Evolutionary conservation across 163 green algal genomes (phyloP).

Genomic region (Scenedesmus sp.): DNA sequence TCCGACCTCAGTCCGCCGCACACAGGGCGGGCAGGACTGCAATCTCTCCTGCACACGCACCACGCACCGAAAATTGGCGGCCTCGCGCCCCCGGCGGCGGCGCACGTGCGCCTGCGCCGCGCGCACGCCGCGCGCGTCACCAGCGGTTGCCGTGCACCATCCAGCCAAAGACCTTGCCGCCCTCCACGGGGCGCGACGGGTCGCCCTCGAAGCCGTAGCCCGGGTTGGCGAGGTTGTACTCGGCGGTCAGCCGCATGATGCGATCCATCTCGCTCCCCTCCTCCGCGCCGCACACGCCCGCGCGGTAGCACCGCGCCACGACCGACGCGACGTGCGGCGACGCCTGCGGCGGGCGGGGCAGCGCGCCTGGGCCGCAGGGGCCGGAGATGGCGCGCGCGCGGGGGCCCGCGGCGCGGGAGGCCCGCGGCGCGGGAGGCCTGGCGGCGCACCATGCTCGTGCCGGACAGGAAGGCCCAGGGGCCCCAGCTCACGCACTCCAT

Average conservation of each 20-base stretch:
- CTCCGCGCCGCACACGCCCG: slow-evolving; percentile 27
- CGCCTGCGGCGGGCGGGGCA: no score
- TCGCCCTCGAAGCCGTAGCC: slow-evolving; percentile 39
- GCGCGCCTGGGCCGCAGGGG: no score
- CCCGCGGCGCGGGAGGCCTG: no score
- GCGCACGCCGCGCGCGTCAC: no score
- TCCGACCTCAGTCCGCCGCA: no score
- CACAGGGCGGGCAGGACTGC: no score
- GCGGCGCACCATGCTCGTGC: slow-evolving; percentile 31
- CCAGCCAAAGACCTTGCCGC: slow-evolving; percentile 34
- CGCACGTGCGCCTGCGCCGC: no score
- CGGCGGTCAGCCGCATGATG: slow-evolving; percentile 7
- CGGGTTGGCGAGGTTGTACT: slow-evolving; percentile 16
- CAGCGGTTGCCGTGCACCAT: slow-evolving; percentile 42
- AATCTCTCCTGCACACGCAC: no score
- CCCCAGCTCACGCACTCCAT: slow-evolving; percentile 43
- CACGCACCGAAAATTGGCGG: no score
- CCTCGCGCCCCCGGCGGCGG: no score
- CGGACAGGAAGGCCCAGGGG: slow-evolving; percentile 33
- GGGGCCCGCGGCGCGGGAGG: no score
- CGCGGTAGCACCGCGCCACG: slow-evolving; percentile 35
- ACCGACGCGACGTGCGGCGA: slow-evolving; percentile 28
- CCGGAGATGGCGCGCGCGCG: no score
- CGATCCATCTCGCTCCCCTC: slow-evolving; percentile 17
- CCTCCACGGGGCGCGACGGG: slow-evolving; percentile 16